Evolutionary conservation across 257 asterid species (phyloP).

Genomic region (Galeopsis tetrahit): DNA sequence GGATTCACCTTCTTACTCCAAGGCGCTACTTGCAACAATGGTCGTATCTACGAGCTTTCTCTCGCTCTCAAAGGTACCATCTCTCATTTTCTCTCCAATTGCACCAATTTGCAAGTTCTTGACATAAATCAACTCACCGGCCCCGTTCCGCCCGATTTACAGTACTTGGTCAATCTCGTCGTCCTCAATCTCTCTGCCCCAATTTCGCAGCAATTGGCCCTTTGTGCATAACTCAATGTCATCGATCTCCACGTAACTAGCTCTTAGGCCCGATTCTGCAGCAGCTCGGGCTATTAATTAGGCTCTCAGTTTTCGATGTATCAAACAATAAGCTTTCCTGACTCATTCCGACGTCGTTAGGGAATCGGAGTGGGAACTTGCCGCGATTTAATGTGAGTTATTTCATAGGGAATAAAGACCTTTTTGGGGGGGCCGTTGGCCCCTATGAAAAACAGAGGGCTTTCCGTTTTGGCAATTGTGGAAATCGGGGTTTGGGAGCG

Average conservation of each 20-base stretch:
- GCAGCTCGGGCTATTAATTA: slow-evolving; percentile 70
- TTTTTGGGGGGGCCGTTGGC: slow-evolving; percentile 84
- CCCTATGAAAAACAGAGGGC: slow-evolving; percentile 66
- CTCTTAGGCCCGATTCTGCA: slow-evolving; percentile 75
- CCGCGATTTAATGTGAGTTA: slow-evolving; percentile 81
- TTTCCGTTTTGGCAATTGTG: slow-evolving; percentile 69
- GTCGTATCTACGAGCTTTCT: slow-evolving; percentile 85
- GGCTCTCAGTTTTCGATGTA: slow-evolving; percentile 82
- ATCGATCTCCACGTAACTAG: slow-evolving; percentile 84
- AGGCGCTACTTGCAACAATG: slow-evolving; percentile 96
- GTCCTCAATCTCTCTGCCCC: slow-evolving; percentile 75
- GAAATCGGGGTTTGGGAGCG: slow-evolving; percentile 98
- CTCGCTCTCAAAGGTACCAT: slow-evolving; percentile 73
- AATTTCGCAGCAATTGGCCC: slow-evolving; percentile 72
- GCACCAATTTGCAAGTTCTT: slow-evolving; percentile 87
- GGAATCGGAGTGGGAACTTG: slow-evolving; percentile 71
- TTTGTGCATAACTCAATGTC: slow-evolving; percentile 85
- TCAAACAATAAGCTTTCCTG: slow-evolving; percentile 75
- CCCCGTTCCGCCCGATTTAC: slow-evolving; percentile 70
- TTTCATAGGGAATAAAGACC: slow-evolving; percentile 76
- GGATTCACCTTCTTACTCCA: slow-evolving; percentile 74
- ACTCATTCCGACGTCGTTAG: slow-evolving; percentile 70
- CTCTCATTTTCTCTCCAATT: slow-evolving; percentile 85
- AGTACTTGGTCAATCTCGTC: slow-evolving; percentile 75
- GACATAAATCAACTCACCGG: slow-evolving; percentile 89